These are phyloP conservation scores for Arabidopsis arenosa DNA, from an alignment of 345 rosid genomes.

Conservation along the genomic window DNA sequence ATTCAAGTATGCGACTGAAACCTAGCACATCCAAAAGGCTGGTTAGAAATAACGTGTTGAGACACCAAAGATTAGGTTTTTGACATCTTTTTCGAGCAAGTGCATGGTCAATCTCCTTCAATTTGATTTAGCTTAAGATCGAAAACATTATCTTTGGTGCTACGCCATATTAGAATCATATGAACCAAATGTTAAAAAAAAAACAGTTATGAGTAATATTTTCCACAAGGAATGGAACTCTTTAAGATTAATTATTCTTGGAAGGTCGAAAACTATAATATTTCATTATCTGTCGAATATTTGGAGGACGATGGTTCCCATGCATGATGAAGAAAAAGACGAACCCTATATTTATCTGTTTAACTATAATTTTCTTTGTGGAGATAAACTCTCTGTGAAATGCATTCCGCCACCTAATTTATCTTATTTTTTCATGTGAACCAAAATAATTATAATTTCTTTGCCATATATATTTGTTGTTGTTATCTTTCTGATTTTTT, in stretches of 20 bases:
- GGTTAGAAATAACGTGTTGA: not conserved
- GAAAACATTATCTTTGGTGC: too few species aligned
- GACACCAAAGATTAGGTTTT: not conserved
- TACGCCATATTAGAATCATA: too few species aligned
- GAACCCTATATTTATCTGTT: not conserved
- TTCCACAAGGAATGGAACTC: slow-evolving; percentile 15
- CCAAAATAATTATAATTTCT: slow-evolving; percentile 38
- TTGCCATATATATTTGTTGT: slow-evolving; percentile 29
- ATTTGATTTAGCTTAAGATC: too few species aligned
- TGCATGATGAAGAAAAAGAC: slow-evolving; percentile 31
- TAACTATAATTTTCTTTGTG: not conserved
- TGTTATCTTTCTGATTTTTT: slow-evolving; percentile 31
- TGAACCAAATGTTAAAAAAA: not conserved
- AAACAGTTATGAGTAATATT: not conserved
- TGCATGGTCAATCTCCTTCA: too few species aligned
- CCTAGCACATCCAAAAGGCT: not conserved
- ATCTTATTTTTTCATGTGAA: slow-evolving; percentile 32
- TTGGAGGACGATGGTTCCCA: slow-evolving; percentile 49
- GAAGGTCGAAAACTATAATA: slow-evolving; percentile 19
- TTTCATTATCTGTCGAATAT: slow-evolving; percentile 26
- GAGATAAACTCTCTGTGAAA: slow-evolving; percentile 65
- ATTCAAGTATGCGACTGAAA: not conserved
- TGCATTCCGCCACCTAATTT: slow-evolving; percentile 59
- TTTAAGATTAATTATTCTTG: not conserved
- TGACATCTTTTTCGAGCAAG: too few species aligned